phyloP scores from a whole-genome alignment of 257 asterid species.

The Solanum peruvianum region DNA sequence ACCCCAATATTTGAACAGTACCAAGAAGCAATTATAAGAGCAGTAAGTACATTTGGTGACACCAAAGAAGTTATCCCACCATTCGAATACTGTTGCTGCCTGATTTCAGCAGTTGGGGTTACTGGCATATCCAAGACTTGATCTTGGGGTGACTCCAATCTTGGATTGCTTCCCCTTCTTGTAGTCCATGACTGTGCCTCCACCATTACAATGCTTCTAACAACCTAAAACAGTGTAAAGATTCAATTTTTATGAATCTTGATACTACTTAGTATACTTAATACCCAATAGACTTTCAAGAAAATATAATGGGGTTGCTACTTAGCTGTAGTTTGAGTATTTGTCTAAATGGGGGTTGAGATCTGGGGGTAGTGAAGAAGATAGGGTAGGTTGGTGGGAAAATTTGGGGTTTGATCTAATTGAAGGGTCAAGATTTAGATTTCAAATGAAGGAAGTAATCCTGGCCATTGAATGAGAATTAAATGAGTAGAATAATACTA shows the following conservation, averaged over 20 bases:
- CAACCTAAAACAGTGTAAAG: background rate
- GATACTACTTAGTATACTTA: background rate
- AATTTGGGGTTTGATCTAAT: constrained; percentile 22
- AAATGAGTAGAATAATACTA: background rate
- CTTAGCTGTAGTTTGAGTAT: background rate
- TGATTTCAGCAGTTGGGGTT: constrained; percentile 87
- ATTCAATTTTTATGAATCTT: background rate
- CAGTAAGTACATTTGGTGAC: constrained; percentile 54
- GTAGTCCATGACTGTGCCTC: constrained; percentile 96
- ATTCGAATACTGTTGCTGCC: constrained; percentile 33
- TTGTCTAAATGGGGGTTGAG: background rate
- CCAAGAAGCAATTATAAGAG: constrained; percentile 74
- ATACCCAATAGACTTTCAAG: background rate
- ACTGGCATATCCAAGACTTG: constrained; percentile 77
- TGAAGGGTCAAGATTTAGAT: constrained; percentile 54
- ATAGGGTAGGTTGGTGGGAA: background rate
- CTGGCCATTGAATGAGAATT: constrained; percentile 16
- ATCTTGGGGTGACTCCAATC: constrained; percentile 48
- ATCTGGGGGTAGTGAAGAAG: background rate
- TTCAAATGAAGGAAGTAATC: constrained; percentile 6
- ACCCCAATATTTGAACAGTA: constrained; percentile 88
- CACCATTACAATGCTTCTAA: constrained; percentile 42
- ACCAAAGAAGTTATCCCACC: constrained; percentile 9
- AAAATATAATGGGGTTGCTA: background rate
- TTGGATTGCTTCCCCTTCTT: constrained; percentile 90